Evolutionary conservation across 2,329 filamentous ascomycete species (phyloP).

Genomic region (Scytalidium lignicola): DNA sequence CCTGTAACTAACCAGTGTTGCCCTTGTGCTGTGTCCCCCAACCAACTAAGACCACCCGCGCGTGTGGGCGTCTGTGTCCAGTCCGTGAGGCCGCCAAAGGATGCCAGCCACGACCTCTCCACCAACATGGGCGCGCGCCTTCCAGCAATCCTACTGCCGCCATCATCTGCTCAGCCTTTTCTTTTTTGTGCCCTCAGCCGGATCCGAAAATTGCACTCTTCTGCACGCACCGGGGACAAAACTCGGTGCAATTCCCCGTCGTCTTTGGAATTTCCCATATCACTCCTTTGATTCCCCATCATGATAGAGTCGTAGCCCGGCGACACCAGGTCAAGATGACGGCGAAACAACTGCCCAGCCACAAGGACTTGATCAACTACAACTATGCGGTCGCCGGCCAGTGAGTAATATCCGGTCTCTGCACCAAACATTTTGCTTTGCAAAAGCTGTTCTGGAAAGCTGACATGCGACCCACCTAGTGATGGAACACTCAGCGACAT

Average conservation of each 20-base stretch:
- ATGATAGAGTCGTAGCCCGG: conserved; percentile 40
- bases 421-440: neutral
- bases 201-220: neutral
- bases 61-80: no score
- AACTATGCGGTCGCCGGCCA: conserved; percentile 78
- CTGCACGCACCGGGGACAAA: conserved; percentile 2
- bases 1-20: no score
- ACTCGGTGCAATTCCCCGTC: neutral
- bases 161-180: conserved; percentile 4
- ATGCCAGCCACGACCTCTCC: no score
- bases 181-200: neutral
- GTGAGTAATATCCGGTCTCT: conserved; percentile 48
- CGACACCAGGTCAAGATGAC: conserved; percentile 20
- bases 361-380: conserved; percentile 57
- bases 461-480: conserved; percentile 42
- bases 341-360: neutral
- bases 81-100: no score
- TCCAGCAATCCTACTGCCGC: neutral
- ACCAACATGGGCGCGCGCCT: neutral
- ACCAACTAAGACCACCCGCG: no score
- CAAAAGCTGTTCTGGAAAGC: neutral
- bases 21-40: no score
- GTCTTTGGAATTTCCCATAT: conserved; percentile 1
- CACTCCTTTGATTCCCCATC: conserved; percentile 12
- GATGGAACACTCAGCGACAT: conserved; percentile 84